Conservation (phyloP, 2,329 filamentous ascomycete species). For the Anthostomella pinea region DNA sequence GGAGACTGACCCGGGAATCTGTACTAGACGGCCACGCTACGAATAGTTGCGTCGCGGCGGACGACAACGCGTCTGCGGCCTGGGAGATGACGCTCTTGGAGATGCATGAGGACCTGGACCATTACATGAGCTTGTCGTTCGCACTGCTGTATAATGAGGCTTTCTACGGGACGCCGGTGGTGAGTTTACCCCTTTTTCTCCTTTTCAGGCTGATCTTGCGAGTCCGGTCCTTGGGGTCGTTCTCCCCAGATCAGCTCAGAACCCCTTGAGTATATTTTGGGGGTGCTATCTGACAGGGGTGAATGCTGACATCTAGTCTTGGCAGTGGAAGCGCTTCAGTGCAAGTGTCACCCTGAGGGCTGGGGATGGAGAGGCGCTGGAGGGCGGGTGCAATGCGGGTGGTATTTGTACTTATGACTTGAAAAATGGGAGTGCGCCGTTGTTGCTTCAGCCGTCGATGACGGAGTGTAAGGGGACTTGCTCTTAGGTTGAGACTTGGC, state of each 20-base stretch:
- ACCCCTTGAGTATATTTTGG: no score
- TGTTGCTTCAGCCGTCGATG: slow-evolving; percentile 18
- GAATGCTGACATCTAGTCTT: no score
- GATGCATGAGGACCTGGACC: slow-evolving; percentile 15
- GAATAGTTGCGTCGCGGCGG: slow-evolving; percentile 12
- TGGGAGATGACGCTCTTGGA: slow-evolving; percentile 21
- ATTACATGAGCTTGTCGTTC: slow-evolving; percentile 17
- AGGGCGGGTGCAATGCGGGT: slow-evolving; percentile 17
- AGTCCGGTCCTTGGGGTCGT: no score
- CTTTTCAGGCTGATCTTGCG: no score
- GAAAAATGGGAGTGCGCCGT: slow-evolving; percentile 13
- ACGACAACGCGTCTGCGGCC: slow-evolving; percentile 5
- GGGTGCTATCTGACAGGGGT: no score
- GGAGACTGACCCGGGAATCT: no score
- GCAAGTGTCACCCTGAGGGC: slow-evolving; percentile 5
- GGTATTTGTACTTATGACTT: slow-evolving; percentile 17
- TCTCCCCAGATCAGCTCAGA: no score
- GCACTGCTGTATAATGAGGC: slow-evolving; percentile 13
- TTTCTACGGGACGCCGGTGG: slow-evolving; percentile 11
- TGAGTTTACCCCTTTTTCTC: no score
- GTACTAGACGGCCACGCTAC: slow-evolving; percentile 18
- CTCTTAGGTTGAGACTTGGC: no score
- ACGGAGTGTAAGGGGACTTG: slow-evolving; percentile 21
- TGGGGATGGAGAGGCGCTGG: slow-evolving; percentile 12
- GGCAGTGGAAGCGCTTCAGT: slow-evolving; percentile 20